Base-by-base conservation (phyloP, 371 early-diverging fungal species). In the Funneliformis caledonium region DNA sequence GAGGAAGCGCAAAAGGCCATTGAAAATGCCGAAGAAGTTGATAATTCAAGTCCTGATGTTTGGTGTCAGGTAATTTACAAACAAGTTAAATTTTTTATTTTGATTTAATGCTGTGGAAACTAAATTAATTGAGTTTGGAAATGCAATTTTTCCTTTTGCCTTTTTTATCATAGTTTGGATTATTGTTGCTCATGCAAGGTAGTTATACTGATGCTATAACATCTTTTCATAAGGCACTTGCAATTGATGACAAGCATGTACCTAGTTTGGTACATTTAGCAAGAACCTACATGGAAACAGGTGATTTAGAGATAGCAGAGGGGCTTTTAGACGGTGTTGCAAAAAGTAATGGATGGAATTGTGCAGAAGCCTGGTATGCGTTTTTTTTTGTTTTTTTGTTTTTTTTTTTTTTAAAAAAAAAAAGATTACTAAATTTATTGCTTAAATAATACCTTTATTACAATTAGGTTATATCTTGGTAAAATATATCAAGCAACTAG, bases 1-100 rank as follows among this genome's bases (percentile, higher is more conserved):
- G 92, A 92, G 10, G 94, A 93, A 77, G 91, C 93, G 0, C 81
- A 84, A 33, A 89, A 90, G 37, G 92, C 94, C 2, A 83, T 92
- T 19, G 88, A 91, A 69, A 93, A 92, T 81, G 94, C 93, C 0
- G 91, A 93, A 79, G 84, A 87, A 26, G 84, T 88, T 7, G 88
- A 91, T 45, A 73, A 87, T 43, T 86, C 88, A 70, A 85, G 87
- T n/a, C 82, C 87, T 3, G 89, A 91, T 80, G 88, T 92, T 11
- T 93, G 92, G 92, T 88, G 89, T 80, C 87, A 89, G 81, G 82
- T 85, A 82, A 70, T 31, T 26, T 26, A 26, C 26, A 26, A 26
- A 26, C 26, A 26, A 26, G 22, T 31, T 31, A 65, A 31, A 0
- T 26, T 37, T 37, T 37, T 64, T n/a, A 19, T 67, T 4, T 37